phyloP scores from a whole-genome alignment of 768 basidiomycete species.

The Panus rudis region DNA sequence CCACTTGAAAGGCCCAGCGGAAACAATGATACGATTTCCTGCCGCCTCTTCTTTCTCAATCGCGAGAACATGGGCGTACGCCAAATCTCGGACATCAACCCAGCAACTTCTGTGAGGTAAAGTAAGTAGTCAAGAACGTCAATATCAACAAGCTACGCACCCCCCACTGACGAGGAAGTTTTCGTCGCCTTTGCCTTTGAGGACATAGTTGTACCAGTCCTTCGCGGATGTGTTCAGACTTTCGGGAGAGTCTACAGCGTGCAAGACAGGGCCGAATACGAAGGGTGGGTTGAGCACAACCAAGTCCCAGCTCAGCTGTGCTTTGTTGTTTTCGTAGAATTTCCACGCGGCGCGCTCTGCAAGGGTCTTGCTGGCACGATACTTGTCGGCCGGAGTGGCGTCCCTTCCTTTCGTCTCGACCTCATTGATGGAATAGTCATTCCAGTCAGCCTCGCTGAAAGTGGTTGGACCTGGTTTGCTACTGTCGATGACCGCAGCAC shows the following conservation, averaged over 20 bases:
- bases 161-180: conserved; percentile 10
- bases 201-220: conserved; percentile 18
- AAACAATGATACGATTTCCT: conserved; percentile 31
- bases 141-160: conserved; percentile 4
- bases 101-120: conserved; percentile 8
- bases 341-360: conserved; percentile 54
- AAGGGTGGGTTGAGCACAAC: conserved; percentile 47
- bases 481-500: conserved; percentile 30
- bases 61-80: conserved; percentile 13
- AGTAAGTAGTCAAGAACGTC: background rate
- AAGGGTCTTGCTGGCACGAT: conserved; percentile 48
- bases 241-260: conserved; percentile 29
- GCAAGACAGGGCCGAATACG: conserved; percentile 18
- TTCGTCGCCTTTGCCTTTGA: conserved; percentile 14
- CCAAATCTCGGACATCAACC: conserved; percentile 15
- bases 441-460: conserved; percentile 55
- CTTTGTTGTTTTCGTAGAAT: conserved; percentile 35
- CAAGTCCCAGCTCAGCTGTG: conserved; percentile 41
- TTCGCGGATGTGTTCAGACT: conserved; percentile 29
- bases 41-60: conserved; percentile 23
- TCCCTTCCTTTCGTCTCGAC: conserved; percentile 43
- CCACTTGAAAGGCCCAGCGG: conserved; percentile 7
- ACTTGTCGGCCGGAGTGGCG: conserved; percentile 34
- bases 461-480: conserved; percentile 13
- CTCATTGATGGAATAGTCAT: conserved; percentile 35